Conservation (phyloP, 1,284 basidiomycete genomes). For the Puccinia triticina region DNA sequence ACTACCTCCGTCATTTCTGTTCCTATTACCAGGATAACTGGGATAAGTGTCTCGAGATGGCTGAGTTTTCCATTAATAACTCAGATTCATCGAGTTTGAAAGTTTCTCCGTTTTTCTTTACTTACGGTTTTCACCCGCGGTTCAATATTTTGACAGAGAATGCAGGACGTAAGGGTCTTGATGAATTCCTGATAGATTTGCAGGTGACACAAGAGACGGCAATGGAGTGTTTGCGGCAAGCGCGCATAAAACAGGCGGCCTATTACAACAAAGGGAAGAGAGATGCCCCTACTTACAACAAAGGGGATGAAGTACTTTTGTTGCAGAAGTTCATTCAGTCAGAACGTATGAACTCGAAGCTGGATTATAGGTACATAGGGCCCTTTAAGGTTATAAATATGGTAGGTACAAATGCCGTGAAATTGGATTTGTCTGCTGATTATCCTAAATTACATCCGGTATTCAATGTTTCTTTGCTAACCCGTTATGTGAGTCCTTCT, state of each 20-base stretch:
- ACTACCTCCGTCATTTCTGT: constrained; percentile 9
- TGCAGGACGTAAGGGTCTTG: not conserved
- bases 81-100: not conserved
- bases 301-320: not conserved
- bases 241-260: not conserved
- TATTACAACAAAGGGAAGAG: not conserved
- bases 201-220: not conserved
- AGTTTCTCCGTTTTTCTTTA: constrained; percentile 2
- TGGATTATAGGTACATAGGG: not conserved
- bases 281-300: not conserved
- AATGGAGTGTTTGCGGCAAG: not conserved
- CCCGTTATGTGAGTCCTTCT: not conserved
- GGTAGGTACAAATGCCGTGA: not conserved
- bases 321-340: not conserved
- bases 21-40: constrained; percentile 10
- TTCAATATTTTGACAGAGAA: not conserved
- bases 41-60: not conserved
- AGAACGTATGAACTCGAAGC: not conserved
- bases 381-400: constrained; percentile 2
- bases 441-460: constrained; percentile 10
- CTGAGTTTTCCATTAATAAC: constrained; percentile 17
- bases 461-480: constrained; percentile 3
- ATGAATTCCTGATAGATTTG: not conserved
- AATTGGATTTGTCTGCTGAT: not conserved
- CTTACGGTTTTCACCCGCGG: not conserved